Evolutionary conservation across 805 yeast genomes (phyloP), one percentile per base, ranked within the genome.

Genomic region (Cyberlindnera euphorbiiphila): DNA sequence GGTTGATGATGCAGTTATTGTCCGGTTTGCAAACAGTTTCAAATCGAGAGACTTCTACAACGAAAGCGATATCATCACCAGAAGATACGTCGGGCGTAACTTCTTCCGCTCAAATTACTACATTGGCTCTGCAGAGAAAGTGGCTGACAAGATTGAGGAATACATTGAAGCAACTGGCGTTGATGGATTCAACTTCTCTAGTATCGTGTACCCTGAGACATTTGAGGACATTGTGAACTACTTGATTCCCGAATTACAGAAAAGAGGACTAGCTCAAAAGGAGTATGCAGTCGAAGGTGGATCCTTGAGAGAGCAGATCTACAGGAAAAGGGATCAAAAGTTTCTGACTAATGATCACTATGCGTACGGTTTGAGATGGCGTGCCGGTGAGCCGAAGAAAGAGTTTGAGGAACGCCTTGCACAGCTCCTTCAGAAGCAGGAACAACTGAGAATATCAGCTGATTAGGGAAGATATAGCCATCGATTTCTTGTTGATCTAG

Each of bases 151-250:
- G 36, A 54, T 68, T 32, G 68, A 66, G 42, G 45, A 50, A 25
- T 68, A 67, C 64, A 65, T 64, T n/a, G 67, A 64, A 9, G 49
- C 49, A 4, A 56, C 67, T 8, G 66, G 61, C 22, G 57, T 68
- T 23, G 71, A 67, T 42, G 73, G 73, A 2, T 68, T 68, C 50
- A 68, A 68, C 42, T 52, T 68, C 29, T 56, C 66, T 9, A 59
- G 64, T 41, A 55, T 65, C 10, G 51, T 64, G 14, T 45, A 51
- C 18, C 71, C 71, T 11, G 68, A 63, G 19, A 52, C 68, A 3
- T 68, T 63, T 42, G 66, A 64, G 42, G 64, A 62, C 14, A 43
- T 66, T 25, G 66, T 66, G 24, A 65, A 66, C 17, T 45, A 45
- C 14, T 50, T 66, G 39, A 47, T 66, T 25, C 71, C 71, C 8